Base-by-base conservation (phyloP, 2,329 filamentous ascomycete species). In the Septoria petroselini region DNA sequence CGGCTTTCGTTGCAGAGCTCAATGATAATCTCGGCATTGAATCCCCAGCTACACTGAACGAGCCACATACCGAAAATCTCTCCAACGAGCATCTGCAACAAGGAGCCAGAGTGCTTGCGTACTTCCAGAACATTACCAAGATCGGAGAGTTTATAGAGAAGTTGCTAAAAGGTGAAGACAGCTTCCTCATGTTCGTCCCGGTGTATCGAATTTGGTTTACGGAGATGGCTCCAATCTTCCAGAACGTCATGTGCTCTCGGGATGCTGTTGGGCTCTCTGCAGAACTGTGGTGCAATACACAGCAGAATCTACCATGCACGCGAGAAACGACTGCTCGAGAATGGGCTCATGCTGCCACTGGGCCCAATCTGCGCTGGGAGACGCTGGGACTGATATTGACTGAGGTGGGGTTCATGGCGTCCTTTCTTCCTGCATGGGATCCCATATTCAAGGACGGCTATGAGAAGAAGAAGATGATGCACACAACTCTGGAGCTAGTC, bases 331-430 rank as follows among this genome's bases (percentile, higher is more conserved):
- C 64, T 3, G 57, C 66, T 5, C 55, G 57, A n/a, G 63, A 69
- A 3, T 73, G 70, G 55, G 66, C 63, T 17, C 41, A 53, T 2
- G 61, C 59, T 15, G 63, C 63, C 4, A 70, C 70, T 4, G 70
- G 70, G 2, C 52, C 65, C 7, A 58, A 63, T 21, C 44, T 72
- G 7, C 61, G 70, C 41, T 73, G 70, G 70, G 70, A 72, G 42
- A 64, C 69, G 9, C 56, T 72, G 2, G 70, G 70, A 0, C 60
- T 70, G 7, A 45, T 71, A 0, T 53, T 68, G 9, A 62, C 64
- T 3, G 45, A 67, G 27, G 62, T 69, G 0, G 65, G 64, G 1
- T 41, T 70, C 21, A 42, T 69, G 4, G 60, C 62, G 1, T 25
- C 34, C 11, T 39, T 39, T 33, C 43, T 62, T 2, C 48, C 46